Conservation (phyloP, 805 yeast species). For the Starmera dryadoides region DNA sequence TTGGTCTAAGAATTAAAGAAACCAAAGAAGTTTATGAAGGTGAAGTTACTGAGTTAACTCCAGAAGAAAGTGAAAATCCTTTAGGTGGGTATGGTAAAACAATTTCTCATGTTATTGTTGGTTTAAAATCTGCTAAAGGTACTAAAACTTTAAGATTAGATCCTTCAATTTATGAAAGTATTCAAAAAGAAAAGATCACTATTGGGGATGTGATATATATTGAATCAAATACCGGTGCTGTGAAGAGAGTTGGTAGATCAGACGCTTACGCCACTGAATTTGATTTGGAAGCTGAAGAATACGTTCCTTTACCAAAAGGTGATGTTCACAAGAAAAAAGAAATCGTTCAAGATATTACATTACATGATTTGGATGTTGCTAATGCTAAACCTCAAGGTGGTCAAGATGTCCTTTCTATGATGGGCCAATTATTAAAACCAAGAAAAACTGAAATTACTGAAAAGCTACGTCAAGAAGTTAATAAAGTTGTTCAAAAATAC, state of each 20-base stretch:
- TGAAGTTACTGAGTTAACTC: slow-evolving; percentile 91
- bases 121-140: slow-evolving; percentile 87
- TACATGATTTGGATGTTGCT: slow-evolving; percentile 94
- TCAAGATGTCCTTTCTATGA: slow-evolving; percentile 90
- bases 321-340: slow-evolving; percentile 98
- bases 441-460: slow-evolving; percentile 96
- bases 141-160: slow-evolving; percentile 84
- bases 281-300: slow-evolving; percentile 97
- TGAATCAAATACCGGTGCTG: slow-evolving; percentile 96
- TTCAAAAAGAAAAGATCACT: slow-evolving; percentile 89
- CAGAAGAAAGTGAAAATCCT: slow-evolving; percentile 95
- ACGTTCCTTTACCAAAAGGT: slow-evolving; percentile 97
- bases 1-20: slow-evolving; percentile 92
- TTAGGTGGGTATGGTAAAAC: slow-evolving; percentile 98
- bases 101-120: slow-evolving; percentile 88
- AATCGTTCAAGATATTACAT: slow-evolving; percentile 93
- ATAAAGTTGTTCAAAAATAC: slow-evolving; percentile 91
- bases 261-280: slow-evolving; percentile 98
- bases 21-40: slow-evolving; percentile 98
- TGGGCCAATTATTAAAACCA: slow-evolving; percentile 95
- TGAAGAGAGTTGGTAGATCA: slow-evolving; percentile 95
- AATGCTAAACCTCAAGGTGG: slow-evolving; percentile 97
- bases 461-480: slow-evolving; percentile 86
- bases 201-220: slow-evolving; percentile 97
- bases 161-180: slow-evolving; percentile 87